These are phyloP conservation scores for Naganishia liquefaciens DNA, from an alignment of 1,284 basidiomycete species.

Conservation along the genomic window DNA sequence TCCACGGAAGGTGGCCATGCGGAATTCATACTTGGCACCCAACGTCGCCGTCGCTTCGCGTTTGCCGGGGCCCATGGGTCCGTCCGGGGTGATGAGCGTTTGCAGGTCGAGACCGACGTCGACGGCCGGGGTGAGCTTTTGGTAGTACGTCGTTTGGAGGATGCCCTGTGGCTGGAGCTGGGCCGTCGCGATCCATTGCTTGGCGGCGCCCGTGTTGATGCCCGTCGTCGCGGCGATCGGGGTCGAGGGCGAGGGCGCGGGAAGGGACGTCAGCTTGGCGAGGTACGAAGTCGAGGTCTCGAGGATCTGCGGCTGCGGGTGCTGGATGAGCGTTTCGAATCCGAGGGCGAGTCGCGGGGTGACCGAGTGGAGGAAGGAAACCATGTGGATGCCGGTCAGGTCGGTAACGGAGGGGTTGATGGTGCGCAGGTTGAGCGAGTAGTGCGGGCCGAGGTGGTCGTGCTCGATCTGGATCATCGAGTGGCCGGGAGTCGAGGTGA, in stretches of 20 bases:
- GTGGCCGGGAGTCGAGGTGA: conserved; percentile 62
- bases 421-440: conserved; percentile 81
- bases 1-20: conserved; percentile 87
- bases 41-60: conserved; percentile 90
- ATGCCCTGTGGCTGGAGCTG: conserved; percentile 85
- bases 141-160: conserved; percentile 93
- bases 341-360: conserved; percentile 89
- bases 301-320: conserved; percentile 67
- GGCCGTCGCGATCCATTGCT: conserved; percentile 89
- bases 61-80: conserved; percentile 59
- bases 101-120: conserved; percentile 96
- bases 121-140: conserved; percentile 92
- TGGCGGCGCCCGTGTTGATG: conserved; percentile 47
- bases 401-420: conserved; percentile 90
- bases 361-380: conserved; percentile 92
- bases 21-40: conserved; percentile 94
- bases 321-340: conserved; percentile 83
- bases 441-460: conserved; percentile 88
- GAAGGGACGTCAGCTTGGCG: conserved; percentile 74
- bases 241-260: conserved; percentile 52
- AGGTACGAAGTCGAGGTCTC: conserved; percentile 83
- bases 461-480: conserved; percentile 93
- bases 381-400: conserved; percentile 89
- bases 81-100: conserved; percentile 69
- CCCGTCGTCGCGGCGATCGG: conserved; percentile 42